Evolutionary conservation across 331 rosid genomes (phyloP).

Genomic region (Telfairia occidentalis): DNA sequence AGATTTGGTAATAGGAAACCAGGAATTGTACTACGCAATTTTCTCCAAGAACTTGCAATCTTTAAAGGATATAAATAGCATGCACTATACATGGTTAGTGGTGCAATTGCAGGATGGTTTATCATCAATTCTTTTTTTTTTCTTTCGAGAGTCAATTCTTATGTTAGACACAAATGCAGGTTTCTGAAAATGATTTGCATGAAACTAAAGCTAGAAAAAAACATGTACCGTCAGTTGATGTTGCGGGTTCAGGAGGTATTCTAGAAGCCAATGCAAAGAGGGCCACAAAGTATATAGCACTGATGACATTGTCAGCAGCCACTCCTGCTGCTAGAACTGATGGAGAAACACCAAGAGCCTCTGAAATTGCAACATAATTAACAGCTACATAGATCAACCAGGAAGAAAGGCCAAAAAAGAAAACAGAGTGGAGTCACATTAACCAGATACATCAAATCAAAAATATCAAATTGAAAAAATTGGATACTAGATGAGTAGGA

Average conservation of each 20-base stretch:
- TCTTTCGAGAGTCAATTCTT: not conserved
- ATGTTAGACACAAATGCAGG: not conserved
- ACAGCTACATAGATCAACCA: conserved; percentile 44
- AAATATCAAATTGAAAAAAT: not conserved
- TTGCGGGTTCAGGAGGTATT: conserved; percentile 40
- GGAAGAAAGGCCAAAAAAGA: not conserved
- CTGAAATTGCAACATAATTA: conserved; percentile 79
- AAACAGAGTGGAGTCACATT: not conserved
- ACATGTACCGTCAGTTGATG: conserved; percentile 30
- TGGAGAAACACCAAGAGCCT: conserved; percentile 61
- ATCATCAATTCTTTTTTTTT: not conserved
- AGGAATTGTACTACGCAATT: not conserved
- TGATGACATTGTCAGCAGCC: conserved; percentile 66
- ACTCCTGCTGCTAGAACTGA: conserved; percentile 73
- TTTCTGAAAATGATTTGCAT: not conserved
- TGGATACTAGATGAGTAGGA: not conserved
- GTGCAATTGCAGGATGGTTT: not conserved
- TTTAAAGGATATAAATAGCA: not conserved
- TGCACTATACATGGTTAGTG: not conserved
- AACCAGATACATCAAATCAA: not conserved
- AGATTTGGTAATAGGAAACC: not conserved
- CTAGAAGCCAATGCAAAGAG: conserved; percentile 63
- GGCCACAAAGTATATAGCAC: conserved; percentile 46
- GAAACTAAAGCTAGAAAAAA: not conserved
- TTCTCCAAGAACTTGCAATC: not conserved